phyloP scores from a whole-genome alignment of 495 filamentous ascomycete species.

The Chaetomidium leptoderma region DNA sequence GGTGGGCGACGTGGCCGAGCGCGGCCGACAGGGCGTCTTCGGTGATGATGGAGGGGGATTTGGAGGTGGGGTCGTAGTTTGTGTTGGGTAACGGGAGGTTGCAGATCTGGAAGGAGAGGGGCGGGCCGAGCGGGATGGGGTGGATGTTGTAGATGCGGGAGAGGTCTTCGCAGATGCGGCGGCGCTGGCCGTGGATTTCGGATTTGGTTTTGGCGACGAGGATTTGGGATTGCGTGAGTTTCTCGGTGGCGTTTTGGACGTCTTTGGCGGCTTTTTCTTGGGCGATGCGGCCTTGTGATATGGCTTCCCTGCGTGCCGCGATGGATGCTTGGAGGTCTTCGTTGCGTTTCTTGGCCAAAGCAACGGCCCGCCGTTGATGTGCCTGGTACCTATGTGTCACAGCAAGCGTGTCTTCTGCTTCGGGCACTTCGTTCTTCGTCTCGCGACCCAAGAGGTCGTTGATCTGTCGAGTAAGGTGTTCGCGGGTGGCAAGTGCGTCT shows the following conservation, averaged over 20 bases:
- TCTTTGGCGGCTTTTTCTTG: conserved; percentile 56
- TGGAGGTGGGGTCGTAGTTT: conserved; percentile 50
- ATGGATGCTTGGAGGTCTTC: conserved; percentile 64
- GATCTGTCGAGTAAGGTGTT: conserved; percentile 72
- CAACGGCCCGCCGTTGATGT: conserved; percentile 60
- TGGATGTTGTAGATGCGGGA: conserved; percentile 73
- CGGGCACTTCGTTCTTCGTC: conserved; percentile 49
- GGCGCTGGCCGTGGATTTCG: conserved; percentile 70
- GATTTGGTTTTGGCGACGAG: conserved; percentile 54
- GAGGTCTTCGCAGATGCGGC: conserved; percentile 81
- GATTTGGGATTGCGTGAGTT: conserved; percentile 52
- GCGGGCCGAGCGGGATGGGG: conserved; percentile 47
- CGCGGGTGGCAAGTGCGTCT: conserved; percentile 76
- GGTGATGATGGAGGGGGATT: conserved; percentile 33
- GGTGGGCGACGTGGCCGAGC: conserved; percentile 73
- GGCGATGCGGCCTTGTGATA: conserved; percentile 54
- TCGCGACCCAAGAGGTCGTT: conserved; percentile 59
- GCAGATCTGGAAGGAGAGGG: conserved; percentile 75
- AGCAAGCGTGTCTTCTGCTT: conserved; percentile 59
- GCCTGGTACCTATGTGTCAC: conserved; percentile 58
- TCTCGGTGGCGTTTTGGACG: conserved; percentile 52
- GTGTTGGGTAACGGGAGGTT: conserved; percentile 74
- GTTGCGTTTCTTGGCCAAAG: conserved; percentile 53
- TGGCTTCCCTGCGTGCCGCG: conserved; percentile 59
- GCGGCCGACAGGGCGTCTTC: conserved; percentile 73